Percentiles rank a stretch among this genome's conserved stretches.
Evolutionary conservation across 2,329 filamentous ascomycete genomes (phyloP).

Genomic region (Chaetomiaceae sp.): DNA sequence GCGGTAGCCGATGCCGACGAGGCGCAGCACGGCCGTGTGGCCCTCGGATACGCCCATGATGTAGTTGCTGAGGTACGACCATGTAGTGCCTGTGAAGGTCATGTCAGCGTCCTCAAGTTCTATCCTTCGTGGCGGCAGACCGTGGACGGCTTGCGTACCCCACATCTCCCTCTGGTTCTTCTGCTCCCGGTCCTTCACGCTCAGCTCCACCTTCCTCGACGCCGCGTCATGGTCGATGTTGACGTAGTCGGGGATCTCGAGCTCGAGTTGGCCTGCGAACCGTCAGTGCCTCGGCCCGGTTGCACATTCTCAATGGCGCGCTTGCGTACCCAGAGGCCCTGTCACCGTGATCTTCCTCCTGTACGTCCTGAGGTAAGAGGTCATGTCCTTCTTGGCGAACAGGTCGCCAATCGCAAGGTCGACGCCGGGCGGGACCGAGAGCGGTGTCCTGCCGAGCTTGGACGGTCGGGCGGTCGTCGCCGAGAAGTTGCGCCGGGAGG

Average conservation of each 20-base stretch:
- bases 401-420: conserved; percentile 65
- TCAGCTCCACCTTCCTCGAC: conserved; percentile 58
- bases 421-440: conserved; percentile 79
- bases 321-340: conserved; percentile 66
- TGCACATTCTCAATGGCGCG: background rate
- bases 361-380: conserved; percentile 54
- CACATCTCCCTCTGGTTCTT: conserved; percentile 90
- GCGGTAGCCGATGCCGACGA: conserved; percentile 94
- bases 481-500: conserved; percentile 58
- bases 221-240: conserved; percentile 61
- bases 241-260: conserved; percentile 75
- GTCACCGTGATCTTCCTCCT: conserved; percentile 67
- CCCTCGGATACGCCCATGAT: conserved; percentile 94
- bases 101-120: conserved; percentile 19
- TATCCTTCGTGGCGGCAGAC: too few relatives aligned
- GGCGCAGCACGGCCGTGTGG: conserved; percentile 83
- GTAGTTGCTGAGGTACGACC: conserved; percentile 84
- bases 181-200: conserved; percentile 59
- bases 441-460: conserved; percentile 76
- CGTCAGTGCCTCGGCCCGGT: conserved; percentile 9
- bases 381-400: conserved; percentile 45
- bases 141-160: conserved; percentile 52
- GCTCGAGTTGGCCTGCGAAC: conserved; percentile 60
- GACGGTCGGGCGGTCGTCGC: conserved; percentile 61
- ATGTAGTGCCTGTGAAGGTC: conserved; percentile 63